These are phyloP conservation scores for Gaeumannomyces sp. DNA, from an alignment of 2,329 filamentous ascomycete species.

Conservation along the genomic window DNA sequence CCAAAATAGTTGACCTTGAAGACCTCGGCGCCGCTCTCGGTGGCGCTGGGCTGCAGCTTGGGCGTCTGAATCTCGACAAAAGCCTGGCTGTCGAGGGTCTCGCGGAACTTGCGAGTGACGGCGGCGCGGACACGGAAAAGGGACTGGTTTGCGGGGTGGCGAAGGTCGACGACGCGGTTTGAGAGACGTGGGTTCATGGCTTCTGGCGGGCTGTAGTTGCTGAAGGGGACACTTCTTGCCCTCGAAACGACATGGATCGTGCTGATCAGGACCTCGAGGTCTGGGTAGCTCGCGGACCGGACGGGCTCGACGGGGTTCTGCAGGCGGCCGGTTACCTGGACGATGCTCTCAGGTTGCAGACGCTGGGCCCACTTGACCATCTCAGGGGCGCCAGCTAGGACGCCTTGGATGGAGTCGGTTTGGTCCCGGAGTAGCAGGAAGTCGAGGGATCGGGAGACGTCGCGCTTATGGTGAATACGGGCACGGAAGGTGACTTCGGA, in stretches of 20 bases:
- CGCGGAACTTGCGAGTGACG: constrained; percentile 73
- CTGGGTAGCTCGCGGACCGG: constrained; percentile 67
- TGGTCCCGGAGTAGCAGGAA: constrained; percentile 85
- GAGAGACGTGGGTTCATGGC: constrained; percentile 61
- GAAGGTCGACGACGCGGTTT: constrained; percentile 76
- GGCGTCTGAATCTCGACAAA: constrained; percentile 95
- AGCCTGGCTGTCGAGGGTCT: constrained; percentile 63
- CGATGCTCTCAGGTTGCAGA: constrained; percentile 69
- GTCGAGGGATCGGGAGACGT: constrained; percentile 74
- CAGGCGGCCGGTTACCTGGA: constrained; percentile 68
- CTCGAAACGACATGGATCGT: constrained; percentile 46
- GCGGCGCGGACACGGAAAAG: constrained; percentile 83
- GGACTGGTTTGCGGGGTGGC: constrained; percentile 79
- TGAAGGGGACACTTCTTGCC: constrained; percentile 42
- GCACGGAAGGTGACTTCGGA: constrained; percentile 61
- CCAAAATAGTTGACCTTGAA: constrained; percentile 92
- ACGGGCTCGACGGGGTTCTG: constrained; percentile 69
- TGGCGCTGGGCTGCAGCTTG: constrained; percentile 83
- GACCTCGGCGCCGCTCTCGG: constrained; percentile 85
- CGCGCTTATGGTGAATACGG: constrained; percentile 71
- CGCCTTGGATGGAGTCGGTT: constrained; percentile 76
- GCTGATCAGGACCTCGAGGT: constrained; percentile 67
- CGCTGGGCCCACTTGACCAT: constrained; percentile 88
- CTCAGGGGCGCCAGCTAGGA: constrained; percentile 47
- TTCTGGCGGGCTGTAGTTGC: constrained; percentile 51